phyloP scores from a whole-genome alignment of 441 rosid species.

The Raphanus hybrid region DNA sequence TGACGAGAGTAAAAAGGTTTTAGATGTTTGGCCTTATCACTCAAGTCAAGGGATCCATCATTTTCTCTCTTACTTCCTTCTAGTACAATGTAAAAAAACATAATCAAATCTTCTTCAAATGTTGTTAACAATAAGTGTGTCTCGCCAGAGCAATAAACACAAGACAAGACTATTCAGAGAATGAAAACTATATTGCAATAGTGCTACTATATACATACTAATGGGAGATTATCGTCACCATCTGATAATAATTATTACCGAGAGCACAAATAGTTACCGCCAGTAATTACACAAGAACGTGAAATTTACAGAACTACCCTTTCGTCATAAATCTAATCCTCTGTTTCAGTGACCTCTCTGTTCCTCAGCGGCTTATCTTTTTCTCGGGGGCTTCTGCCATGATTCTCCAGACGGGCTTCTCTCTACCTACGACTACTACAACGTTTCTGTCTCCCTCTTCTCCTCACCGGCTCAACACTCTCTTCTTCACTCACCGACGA shows the following conservation, averaged over 20 bases:
- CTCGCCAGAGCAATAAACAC: background rate
- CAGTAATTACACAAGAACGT: background rate
- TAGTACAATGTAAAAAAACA: conserved; percentile 11
- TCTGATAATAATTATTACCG: background rate
- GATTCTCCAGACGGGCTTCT: conserved; percentile 54
- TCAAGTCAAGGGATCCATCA: conserved; percentile 20
- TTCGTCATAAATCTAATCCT: conserved; percentile 17
- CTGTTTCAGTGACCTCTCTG: background rate
- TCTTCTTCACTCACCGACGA: conserved; percentile 63
- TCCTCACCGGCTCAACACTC: conserved; percentile 72
- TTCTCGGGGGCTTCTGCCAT: conserved; percentile 35
- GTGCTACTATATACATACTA: too few relatives aligned
- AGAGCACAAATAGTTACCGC: background rate
- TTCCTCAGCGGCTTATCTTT: conserved; percentile 33
- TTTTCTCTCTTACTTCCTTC: conserved; percentile 11
- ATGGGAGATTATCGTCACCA: background rate
- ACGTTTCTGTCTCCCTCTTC: conserved; percentile 52
- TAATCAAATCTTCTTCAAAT: conserved; percentile 15
- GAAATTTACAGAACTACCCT: conserved; percentile 23
- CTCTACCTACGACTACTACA: conserved; percentile 50
- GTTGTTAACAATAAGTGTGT: background rate
- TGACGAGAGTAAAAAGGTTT: conserved; percentile 44
- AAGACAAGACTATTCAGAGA: background rate
- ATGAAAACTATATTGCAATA: background rate
- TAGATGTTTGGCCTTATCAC: background rate